phyloP scores from a whole-genome alignment of 2,329 filamentous ascomycete genomes.

The Ophiosphaerella korrae region DNA sequence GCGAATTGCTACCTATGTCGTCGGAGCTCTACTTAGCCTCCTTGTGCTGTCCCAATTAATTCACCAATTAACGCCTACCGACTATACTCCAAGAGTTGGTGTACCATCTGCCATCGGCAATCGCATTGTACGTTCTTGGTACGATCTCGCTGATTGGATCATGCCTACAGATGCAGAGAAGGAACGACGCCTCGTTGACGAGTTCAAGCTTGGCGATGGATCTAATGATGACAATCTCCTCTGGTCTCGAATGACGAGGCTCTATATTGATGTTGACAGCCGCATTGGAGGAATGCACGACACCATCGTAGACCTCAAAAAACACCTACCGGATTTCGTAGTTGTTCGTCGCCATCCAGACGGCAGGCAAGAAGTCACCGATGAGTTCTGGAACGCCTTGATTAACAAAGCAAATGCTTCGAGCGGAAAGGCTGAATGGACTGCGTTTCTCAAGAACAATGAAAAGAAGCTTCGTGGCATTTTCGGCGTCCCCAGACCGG shows the following conservation, averaged over 20 bases:
- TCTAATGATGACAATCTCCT: constrained; percentile 18
- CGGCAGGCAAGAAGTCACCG: constrained; percentile 61
- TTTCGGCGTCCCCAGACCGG: constrained; percentile 12
- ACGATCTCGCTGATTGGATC: constrained; percentile 21
- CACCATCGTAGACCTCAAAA: constrained; percentile 21
- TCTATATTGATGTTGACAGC: constrained; percentile 13
- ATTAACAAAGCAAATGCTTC: constrained; percentile 60
- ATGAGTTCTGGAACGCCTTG: constrained; percentile 70
- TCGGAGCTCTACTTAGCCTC: constrained; percentile 13
- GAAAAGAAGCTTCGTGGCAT: constrained; percentile 44
- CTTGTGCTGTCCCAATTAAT: constrained; percentile 2
- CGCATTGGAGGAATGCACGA: constrained; percentile 18
- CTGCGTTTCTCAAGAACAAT: constrained; percentile 60
- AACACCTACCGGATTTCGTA: constrained; percentile 60
- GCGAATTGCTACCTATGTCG: constrained; percentile 10
- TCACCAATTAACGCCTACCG: constrained; percentile 6
- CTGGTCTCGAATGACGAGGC: constrained; percentile 24
- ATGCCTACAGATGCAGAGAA: constrained; percentile 8
- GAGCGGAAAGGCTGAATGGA: constrained; percentile 52
- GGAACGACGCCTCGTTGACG: not conserved
- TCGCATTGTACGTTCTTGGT: constrained; percentile 21
- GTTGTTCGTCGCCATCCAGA: constrained; percentile 59
- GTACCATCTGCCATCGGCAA: constrained; percentile 16
- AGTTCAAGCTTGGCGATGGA: constrained; percentile 4
- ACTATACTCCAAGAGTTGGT: constrained; percentile 9